These are phyloP conservation scores for Parastagonospora avenae DNA, from an alignment of 2,329 filamentous ascomycete species.

Conservation along the genomic window DNA sequence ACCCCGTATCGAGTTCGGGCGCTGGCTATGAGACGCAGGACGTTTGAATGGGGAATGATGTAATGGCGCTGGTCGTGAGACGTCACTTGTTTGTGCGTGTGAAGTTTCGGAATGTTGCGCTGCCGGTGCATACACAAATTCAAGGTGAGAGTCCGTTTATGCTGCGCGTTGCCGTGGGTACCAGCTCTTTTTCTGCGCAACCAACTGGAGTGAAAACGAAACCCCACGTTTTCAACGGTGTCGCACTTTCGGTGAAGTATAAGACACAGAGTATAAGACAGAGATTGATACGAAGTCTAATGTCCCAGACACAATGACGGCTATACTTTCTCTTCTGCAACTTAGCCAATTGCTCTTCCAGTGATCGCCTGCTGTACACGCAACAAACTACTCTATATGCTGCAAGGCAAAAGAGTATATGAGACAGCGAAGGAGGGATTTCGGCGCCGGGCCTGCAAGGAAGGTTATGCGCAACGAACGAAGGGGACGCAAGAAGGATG, in stretches of 20 bases:
- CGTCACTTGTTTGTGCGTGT: constrained; percentile 25
- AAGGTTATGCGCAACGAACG: constrained; percentile 31
- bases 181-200: background rate
- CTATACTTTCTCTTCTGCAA: constrained; percentile 12
- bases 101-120: constrained; percentile 23
- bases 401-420: constrained; percentile 34
- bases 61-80: constrained; percentile 25
- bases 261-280: background rate
- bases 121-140: constrained; percentile 11
- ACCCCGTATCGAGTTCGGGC: constrained; percentile 9
- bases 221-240: background rate
- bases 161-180: constrained; percentile 19
- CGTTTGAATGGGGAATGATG: constrained; percentile 26
- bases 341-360: constrained; percentile 16
- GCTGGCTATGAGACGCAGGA: constrained; percentile 27
- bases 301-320: background rate
- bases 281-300: background rate
- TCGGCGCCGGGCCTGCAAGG: constrained; percentile 40
- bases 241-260: background rate
- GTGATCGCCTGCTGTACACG: constrained; percentile 7
- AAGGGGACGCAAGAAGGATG: constrained; percentile 12
- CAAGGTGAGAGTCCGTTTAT: constrained; percentile 10
- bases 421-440: constrained; percentile 27
- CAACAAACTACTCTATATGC: constrained; percentile 18
- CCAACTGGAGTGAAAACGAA: constrained; percentile 3